These are phyloP conservation scores for Perkinsela sp. DNA, from an alignment of 208 protist genomes.

Conservation along the genomic window DNA sequence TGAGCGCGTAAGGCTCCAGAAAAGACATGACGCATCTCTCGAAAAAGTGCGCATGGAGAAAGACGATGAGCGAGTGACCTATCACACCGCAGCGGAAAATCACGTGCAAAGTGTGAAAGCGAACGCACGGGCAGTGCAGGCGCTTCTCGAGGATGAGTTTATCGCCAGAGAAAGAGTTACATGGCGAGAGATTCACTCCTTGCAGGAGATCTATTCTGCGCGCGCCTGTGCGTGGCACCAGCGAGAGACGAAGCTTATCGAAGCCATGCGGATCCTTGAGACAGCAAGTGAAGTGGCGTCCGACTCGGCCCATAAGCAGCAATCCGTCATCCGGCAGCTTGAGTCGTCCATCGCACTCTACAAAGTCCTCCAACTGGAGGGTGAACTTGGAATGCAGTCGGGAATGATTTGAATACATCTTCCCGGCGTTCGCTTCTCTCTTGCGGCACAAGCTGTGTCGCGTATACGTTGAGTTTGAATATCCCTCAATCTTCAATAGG, in stretches of 20 bases:
- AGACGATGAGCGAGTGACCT: too few species aligned
- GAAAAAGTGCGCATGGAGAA: too few species aligned
- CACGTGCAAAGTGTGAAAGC: too few species aligned
- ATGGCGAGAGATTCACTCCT: not conserved
- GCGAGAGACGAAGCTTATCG: not conserved
- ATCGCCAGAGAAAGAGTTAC: not conserved
- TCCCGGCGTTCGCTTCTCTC: too few species aligned
- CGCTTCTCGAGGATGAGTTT: not conserved
- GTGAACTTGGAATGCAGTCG: not conserved
- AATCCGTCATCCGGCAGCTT: not conserved
- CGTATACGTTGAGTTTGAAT: too few species aligned
- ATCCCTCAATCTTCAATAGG: too few species aligned
- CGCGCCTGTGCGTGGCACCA: not conserved
- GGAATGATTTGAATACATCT: not conserved
- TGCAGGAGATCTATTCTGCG: not conserved
- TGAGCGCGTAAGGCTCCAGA: too few species aligned
- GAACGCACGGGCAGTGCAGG: not conserved
- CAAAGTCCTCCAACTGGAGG: not conserved
- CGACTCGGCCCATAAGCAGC: not conserved
- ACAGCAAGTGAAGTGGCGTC: not conserved
- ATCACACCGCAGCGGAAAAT: too few species aligned
- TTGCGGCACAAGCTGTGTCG: too few species aligned
- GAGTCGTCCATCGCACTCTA: not conserved
- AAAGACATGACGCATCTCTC: too few species aligned
- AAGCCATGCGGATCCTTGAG: not conserved